Conservation (phyloP, 192 early-diverging fungal species). For the Backusella australiensis region DNA sequence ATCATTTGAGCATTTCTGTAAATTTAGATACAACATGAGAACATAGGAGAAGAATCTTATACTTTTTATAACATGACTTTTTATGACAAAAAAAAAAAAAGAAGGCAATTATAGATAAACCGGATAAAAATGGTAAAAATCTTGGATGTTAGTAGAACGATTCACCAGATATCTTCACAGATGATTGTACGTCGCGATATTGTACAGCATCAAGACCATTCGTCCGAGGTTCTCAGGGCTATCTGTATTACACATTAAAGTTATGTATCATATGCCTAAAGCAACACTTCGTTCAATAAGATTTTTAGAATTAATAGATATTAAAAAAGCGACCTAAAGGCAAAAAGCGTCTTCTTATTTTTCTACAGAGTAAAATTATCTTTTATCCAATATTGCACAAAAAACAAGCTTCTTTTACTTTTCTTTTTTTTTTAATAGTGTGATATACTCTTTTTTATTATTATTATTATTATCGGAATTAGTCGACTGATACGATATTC, state of each 20-base stretch:
- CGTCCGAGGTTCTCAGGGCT: neutral
- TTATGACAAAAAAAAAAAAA: neutral
- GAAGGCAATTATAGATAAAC: neutral
- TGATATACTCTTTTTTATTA: neutral
- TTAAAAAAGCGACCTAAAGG: neutral
- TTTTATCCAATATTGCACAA: neutral
- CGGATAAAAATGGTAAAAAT: neutral
- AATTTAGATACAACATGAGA: neutral
- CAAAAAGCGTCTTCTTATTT: neutral
- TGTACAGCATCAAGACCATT: neutral
- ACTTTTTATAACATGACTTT: neutral
- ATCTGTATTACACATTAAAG: neutral
- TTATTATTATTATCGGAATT: neutral
- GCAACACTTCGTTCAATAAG: neutral
- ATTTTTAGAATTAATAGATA: neutral
- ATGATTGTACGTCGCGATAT: neutral
- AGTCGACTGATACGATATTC: neutral
- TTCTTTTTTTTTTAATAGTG: neutral
- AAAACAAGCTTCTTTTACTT: neutral
- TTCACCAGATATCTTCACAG: neutral
- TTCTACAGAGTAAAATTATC: neutral
- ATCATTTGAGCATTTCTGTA: neutral
- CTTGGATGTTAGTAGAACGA: neutral
- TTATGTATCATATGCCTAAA: constrained; percentile 2
- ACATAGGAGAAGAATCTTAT: neutral